Evolutionary conservation across 2,329 filamentous ascomycete genomes (phyloP).

Genomic region (Tolypocladium ovalisporum): DNA sequence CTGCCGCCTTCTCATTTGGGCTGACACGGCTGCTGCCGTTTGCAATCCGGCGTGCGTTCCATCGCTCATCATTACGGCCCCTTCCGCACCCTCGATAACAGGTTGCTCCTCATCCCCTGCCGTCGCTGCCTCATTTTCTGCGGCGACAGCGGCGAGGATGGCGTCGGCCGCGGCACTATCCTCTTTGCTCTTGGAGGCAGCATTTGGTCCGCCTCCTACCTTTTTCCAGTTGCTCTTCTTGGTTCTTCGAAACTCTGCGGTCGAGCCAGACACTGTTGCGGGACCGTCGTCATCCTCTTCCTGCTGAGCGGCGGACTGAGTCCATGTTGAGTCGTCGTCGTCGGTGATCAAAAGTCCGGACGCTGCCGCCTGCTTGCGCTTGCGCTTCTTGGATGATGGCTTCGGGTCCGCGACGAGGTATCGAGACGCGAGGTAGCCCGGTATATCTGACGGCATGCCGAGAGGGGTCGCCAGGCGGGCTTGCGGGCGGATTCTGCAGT

Average conservation of each 20-base stretch:
- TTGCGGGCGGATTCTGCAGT: background rate
- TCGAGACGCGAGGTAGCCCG: conserved; percentile 80
- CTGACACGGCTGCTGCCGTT: conserved; percentile 66
- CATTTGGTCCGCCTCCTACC: conserved; percentile 34
- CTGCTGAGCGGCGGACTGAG: conserved; percentile 18
- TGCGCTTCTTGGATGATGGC: conserved; percentile 47
- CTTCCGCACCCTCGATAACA: conserved; percentile 31
- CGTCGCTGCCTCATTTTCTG: conserved; percentile 47
- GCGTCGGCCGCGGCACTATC: conserved; percentile 56
- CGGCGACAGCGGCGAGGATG: conserved; percentile 62
- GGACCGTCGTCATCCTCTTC: conserved; percentile 44
- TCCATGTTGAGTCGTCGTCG: conserved; percentile 49
- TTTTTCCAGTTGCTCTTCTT: conserved; percentile 78
- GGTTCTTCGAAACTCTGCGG: conserved; percentile 57
- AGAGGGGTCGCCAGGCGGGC: background rate
- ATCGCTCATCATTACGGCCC: conserved; percentile 65
- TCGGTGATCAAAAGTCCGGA: conserved; percentile 53
- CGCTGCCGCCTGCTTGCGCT: conserved; percentile 41
- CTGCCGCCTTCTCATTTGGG: conserved; percentile 55
- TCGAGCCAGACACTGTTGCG: conserved; percentile 37
- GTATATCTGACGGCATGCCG: conserved; percentile 50
- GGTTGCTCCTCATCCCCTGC: conserved; percentile 39
- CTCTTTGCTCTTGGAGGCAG: conserved; percentile 16
- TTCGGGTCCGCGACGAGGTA: conserved; percentile 60
- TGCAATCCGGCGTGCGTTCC: conserved; percentile 84